Evolutionary conservation across 345 rosid genomes (phyloP).

Genomic region (Corchorus olitorius): DNA sequence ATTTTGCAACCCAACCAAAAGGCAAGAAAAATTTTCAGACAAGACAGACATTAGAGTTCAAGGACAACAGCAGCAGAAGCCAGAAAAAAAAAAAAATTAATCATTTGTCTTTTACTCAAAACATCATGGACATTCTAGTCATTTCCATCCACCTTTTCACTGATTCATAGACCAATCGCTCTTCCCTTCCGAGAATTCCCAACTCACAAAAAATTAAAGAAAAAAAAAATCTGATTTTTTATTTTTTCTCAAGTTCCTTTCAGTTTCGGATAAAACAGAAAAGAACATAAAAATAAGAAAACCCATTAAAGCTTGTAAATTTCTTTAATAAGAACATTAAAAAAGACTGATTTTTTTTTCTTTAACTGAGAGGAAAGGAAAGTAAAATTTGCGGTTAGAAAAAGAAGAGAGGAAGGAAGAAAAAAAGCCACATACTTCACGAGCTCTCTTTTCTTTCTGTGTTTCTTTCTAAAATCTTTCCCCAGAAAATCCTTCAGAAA

Average conservation of each 20-base stretch:
- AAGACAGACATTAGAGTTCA: neutral
- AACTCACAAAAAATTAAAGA: neutral
- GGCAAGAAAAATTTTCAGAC: neutral
- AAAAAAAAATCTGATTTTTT: neutral
- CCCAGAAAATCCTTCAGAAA: neutral
- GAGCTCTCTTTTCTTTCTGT: slow-evolving; percentile 29
- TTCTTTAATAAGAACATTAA: neutral
- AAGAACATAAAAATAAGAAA: neutral
- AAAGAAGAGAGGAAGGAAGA: neutral
- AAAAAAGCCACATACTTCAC: slow-evolving; percentile 17
- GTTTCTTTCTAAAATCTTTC: slow-evolving; percentile 14
- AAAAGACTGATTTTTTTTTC: neutral
- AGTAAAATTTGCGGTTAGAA: neutral
- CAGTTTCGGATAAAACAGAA: neutral
- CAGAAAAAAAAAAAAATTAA: neutral
- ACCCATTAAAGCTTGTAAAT: neutral
- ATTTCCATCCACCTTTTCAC: neutral
- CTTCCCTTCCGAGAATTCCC: neutral
- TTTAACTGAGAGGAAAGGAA: neutral
- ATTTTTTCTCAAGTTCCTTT: neutral
- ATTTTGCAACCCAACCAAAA: neutral
- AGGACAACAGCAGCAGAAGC: no score
- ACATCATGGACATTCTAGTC: neutral
- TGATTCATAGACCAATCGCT: slow-evolving; percentile 10
- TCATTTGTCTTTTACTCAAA: neutral